phyloP scores from a whole-genome alignment of 306 rosid species.

The Castanospermum australe region DNA sequence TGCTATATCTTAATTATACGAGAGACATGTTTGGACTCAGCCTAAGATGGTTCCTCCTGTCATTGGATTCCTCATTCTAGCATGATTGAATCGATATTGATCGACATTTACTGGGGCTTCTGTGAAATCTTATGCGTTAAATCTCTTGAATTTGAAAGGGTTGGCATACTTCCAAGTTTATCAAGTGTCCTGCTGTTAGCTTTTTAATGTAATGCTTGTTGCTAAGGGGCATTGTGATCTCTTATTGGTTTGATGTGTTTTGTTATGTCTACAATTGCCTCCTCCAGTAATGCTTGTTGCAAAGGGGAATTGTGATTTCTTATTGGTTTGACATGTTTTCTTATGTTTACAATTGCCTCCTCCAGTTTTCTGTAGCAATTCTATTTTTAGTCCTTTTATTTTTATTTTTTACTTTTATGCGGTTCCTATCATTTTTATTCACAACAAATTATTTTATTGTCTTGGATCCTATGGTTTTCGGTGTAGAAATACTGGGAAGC shows the following conservation, averaged over 20 bases:
- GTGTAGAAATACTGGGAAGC: slow-evolving; percentile 91
- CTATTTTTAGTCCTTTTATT: neutral
- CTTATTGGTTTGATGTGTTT: too few species aligned
- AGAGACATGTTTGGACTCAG: neutral
- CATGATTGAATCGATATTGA: neutral
- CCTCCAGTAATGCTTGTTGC: neutral
- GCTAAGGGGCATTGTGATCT: too few species aligned
- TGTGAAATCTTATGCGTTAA: neutral
- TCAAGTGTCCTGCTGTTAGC: neutral
- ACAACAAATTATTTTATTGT: neutral
- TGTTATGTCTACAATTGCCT: too few species aligned
- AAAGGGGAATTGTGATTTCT: neutral
- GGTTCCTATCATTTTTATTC: neutral
- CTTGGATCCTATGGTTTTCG: slow-evolving; percentile 24
- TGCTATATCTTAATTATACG: neutral
- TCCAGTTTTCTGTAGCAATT: neutral
- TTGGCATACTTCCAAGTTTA: neutral
- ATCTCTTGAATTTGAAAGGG: neutral
- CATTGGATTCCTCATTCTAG: neutral
- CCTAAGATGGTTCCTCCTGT: neutral
- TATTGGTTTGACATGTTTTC: neutral
- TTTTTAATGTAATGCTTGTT: too few species aligned
- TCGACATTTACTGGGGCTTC: too few species aligned
- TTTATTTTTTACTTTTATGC: too few species aligned
- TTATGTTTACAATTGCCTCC: neutral